Evolutionary conservation across 179 eudicot genomes (phyloP).

Genomic region (Patellifolia procumbens): DNA sequence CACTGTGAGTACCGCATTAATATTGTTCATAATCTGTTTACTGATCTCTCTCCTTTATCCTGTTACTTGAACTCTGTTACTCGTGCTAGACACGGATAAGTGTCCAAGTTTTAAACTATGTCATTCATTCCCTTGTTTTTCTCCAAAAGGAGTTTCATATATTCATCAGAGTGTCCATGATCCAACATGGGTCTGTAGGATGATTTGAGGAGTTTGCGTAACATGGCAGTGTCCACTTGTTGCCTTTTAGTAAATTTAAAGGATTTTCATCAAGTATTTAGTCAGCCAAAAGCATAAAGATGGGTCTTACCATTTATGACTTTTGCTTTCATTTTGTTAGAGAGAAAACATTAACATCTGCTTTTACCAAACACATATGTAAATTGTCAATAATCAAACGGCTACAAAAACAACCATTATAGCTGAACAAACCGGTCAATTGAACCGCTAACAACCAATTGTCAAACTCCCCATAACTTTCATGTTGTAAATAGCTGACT

Average conservation of each 20-base stretch:
- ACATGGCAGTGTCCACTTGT: background rate
- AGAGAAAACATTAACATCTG: too few species aligned
- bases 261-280: too few species aligned
- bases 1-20: constrained; percentile 55
- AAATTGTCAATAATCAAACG: too few species aligned
- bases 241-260: background rate
- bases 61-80: background rate
- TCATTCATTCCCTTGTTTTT: background rate
- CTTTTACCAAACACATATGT: too few species aligned
- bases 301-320: too few species aligned
- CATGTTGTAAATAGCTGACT: background rate
- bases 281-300: too few species aligned
- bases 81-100: background rate
- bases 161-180: background rate
- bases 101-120: background rate
- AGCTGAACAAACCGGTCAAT: too few species aligned
- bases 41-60: background rate
- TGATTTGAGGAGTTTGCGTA: background rate
- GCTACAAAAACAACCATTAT: too few species aligned
- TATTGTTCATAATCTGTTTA: background rate
- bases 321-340: too few species aligned
- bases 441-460: too few species aligned
- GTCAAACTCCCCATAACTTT: too few species aligned
- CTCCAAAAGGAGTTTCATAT: background rate
- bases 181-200: background rate